These are phyloP conservation scores for Podospora comata DNA, from an alignment of 495 filamentous ascomycete genomes.

Conservation along the genomic window DNA sequence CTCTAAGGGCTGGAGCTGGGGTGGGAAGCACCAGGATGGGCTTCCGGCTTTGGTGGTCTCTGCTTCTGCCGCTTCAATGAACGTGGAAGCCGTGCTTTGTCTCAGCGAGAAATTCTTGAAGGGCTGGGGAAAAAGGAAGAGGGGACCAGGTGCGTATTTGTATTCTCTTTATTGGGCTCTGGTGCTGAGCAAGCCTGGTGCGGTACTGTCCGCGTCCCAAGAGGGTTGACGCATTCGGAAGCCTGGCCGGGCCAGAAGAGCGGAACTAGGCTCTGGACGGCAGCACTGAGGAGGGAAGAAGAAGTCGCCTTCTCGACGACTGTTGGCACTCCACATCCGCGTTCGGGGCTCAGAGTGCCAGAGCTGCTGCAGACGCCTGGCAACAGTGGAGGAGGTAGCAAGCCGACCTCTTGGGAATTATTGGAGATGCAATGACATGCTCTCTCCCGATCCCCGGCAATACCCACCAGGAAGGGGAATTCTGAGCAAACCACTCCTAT, in stretches of 20 bases:
- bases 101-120: constrained; percentile 25
- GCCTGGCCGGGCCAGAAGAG: constrained; percentile 16
- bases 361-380: not conserved
- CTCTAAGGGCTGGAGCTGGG: not conserved
- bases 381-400: constrained; percentile 8
- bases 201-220: constrained; percentile 16
- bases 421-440: not conserved
- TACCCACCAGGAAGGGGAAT: not conserved
- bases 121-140: constrained; percentile 23
- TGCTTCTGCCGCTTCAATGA: constrained; percentile 27
- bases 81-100: constrained; percentile 31
- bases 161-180: constrained; percentile 31
- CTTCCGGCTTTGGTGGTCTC: constrained; percentile 13
- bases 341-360: constrained; percentile 19
- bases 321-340: constrained; percentile 22
- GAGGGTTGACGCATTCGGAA: constrained; percentile 31
- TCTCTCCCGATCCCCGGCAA: not conserved
- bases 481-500: not conserved
- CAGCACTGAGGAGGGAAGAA: constrained; percentile 12
- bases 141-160: constrained; percentile 30
- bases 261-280: constrained; percentile 19
- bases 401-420: constrained; percentile 13
- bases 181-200: constrained; percentile 8
- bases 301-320: constrained; percentile 14
- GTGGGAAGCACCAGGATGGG: not conserved